These are phyloP conservation scores for Taphrina confusa DNA, from an alignment of 1,139 yeast genomes.

Conservation along the genomic window DNA sequence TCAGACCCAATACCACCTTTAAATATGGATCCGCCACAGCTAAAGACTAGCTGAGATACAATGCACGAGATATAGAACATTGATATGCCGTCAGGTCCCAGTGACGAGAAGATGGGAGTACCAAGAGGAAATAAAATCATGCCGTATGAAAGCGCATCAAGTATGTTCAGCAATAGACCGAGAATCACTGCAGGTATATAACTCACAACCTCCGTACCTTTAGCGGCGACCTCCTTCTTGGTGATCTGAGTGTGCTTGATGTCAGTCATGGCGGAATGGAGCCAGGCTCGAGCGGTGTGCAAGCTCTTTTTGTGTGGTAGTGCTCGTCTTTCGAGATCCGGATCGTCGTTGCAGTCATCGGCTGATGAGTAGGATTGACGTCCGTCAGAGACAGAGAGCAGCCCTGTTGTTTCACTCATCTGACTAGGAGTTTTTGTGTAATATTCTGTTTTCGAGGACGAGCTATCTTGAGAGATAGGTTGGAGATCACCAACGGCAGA, in stretches of 20 bases:
- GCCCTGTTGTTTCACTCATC: conserved; percentile 27
- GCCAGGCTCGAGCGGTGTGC: conserved; percentile 11
- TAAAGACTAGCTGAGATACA: conserved; percentile 80
- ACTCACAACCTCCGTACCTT: conserved; percentile 12
- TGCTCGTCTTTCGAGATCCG: conserved; percentile 6
- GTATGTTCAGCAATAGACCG: conserved; percentile 78
- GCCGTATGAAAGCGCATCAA: conserved; percentile 93
- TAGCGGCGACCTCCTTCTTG: conserved; percentile 3
- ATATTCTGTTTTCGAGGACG: neutral
- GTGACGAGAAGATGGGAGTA: conserved; percentile 67
- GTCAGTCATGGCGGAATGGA: neutral
- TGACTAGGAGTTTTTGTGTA: conserved; percentile 26
- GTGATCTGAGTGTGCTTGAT: conserved; percentile 15
- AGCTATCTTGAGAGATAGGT: neutral
- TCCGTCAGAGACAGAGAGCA: conserved; percentile 7
- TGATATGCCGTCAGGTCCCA: conserved; percentile 88
- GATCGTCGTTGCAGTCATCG: neutral
- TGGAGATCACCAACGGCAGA: neutral
- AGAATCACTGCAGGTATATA: conserved; percentile 76
- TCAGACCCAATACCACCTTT: conserved; percentile 91
- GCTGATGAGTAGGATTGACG: neutral
- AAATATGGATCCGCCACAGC: conserved; percentile 88
- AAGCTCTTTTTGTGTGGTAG: neutral
- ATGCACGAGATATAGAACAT: conserved; percentile 92
- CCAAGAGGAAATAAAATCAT: conserved; percentile 95